Evolutionary conservation across 179 eudicot species (phyloP).

Genomic region (Vitellaria paradoxa): DNA sequence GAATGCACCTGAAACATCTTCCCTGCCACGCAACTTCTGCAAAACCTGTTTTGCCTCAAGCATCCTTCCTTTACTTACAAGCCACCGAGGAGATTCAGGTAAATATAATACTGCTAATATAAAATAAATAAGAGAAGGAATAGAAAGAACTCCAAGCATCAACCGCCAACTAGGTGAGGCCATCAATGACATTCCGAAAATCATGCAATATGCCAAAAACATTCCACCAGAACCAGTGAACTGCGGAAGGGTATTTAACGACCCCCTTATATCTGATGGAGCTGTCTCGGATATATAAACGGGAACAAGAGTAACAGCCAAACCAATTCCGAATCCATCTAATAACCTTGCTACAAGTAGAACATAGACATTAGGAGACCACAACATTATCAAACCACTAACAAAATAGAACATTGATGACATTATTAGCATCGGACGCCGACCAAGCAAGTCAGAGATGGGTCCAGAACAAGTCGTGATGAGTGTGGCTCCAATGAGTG

Average conservation of each 20-base stretch:
- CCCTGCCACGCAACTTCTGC: constrained; percentile 59
- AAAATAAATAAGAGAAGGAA: constrained; percentile 65
- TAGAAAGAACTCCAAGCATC: constrained; percentile 75
- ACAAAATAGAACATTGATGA: constrained; percentile 32
- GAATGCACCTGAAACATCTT: constrained; percentile 59
- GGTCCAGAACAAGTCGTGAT: constrained; percentile 35
- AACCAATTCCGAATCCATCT: constrained; percentile 39
- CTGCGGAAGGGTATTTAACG: constrained; percentile 75
- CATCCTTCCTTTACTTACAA: constrained; percentile 86
- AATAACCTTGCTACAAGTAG: constrained; percentile 32
- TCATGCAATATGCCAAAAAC: constrained; percentile 74
- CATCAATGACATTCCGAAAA: constrained; percentile 71
- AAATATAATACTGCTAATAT: constrained; percentile 46
- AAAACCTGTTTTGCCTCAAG: constrained; percentile 63
- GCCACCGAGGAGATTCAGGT: constrained; percentile 81
- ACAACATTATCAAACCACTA: constrained; percentile 35
- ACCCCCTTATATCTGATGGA: constrained; percentile 71
- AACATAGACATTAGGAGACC: constrained; percentile 40
- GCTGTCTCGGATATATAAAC: constrained; percentile 43
- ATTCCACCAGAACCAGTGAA: constrained; percentile 73
- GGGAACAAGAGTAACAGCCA: constrained; percentile 35
- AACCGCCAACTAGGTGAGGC: constrained; percentile 73
- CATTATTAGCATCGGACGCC: constrained; percentile 37
- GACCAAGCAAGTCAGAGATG: constrained; percentile 29
- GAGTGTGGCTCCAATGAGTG: constrained; percentile 37